Conservation (phyloP, 2,329 filamentous ascomycete species). For the Catunica adiposa region DNA sequence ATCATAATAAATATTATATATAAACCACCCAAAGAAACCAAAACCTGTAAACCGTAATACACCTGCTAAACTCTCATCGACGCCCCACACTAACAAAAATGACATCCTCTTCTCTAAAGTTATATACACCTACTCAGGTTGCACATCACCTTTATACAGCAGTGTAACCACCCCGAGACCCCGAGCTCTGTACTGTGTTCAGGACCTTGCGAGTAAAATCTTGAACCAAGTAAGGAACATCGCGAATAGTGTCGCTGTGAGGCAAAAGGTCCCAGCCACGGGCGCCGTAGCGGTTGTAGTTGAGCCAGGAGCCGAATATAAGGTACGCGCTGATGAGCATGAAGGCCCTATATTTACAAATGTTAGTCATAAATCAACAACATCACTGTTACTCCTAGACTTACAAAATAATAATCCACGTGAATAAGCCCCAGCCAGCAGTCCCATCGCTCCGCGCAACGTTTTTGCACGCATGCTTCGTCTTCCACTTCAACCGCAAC, state of each 20-base stretch:
- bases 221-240: constrained; percentile 80
- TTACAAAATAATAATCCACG: constrained; percentile 89
- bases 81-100: background rate
- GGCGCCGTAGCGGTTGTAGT: constrained; percentile 93
- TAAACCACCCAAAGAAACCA: background rate
- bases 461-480: constrained; percentile 67
- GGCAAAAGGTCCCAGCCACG: constrained; percentile 89
- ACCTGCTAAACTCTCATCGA: background rate
- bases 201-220: constrained; percentile 70
- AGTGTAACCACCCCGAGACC: constrained; percentile 80
- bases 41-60: background rate
- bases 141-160: constrained; percentile 48
- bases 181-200: constrained; percentile 68
- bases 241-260: constrained; percentile 80
- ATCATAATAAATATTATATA: background rate
- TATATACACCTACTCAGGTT: background rate
- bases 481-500: constrained; percentile 67
- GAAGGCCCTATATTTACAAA: constrained; percentile 48
- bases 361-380: constrained; percentile 15
- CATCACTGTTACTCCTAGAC: constrained; percentile 19
- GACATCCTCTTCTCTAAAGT: background rate
- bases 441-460: constrained; percentile 30
- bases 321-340: constrained; percentile 74
- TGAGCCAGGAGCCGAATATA: constrained; percentile 96
- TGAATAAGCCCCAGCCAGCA: constrained; percentile 82